phyloP scores from a whole-genome alignment of 2,329 filamentous ascomycete species.

The Cryphonectria parasitica region DNA sequence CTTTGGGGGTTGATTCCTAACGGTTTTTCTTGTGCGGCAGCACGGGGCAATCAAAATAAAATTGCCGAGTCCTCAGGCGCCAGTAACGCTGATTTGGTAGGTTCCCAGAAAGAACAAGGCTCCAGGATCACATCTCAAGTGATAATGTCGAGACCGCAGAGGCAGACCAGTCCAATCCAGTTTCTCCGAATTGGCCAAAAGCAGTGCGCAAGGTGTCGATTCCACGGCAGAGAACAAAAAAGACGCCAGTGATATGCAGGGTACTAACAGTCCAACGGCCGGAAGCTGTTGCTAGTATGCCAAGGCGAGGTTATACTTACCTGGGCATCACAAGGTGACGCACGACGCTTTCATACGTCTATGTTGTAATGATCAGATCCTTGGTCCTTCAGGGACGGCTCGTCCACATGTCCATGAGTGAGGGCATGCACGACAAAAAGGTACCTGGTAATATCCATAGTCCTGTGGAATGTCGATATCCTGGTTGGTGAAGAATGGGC shows the following conservation, averaged over 20 bases:
- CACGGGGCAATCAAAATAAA: conserved; percentile 27
- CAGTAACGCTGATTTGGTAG: background rate
- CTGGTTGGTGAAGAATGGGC: background rate
- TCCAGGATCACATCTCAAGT: background rate
- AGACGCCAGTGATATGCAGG: background rate
- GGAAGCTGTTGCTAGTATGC: conserved; percentile 22
- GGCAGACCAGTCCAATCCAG: background rate
- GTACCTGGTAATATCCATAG: conserved; percentile 1
- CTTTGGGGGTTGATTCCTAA: background rate
- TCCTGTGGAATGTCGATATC: background rate
- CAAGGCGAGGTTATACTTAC: conserved; percentile 22
- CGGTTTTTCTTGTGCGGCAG: conserved; percentile 19
- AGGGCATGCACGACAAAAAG: background rate
- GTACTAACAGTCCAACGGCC: background rate
- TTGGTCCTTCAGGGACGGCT: background rate
- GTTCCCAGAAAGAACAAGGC: background rate
- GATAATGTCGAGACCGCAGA: background rate
- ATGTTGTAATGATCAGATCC: background rate
- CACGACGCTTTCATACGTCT: background rate
- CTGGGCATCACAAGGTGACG: conserved; percentile 3
- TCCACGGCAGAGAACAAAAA: background rate
- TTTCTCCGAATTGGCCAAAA: background rate
- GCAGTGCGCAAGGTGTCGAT: background rate
- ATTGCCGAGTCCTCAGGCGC: conserved; percentile 4
- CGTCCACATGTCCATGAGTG: conserved; percentile 9